phyloP scores from a whole-genome alignment of 768 basidiomycete species.

The Lactifluus pinguis region DNA sequence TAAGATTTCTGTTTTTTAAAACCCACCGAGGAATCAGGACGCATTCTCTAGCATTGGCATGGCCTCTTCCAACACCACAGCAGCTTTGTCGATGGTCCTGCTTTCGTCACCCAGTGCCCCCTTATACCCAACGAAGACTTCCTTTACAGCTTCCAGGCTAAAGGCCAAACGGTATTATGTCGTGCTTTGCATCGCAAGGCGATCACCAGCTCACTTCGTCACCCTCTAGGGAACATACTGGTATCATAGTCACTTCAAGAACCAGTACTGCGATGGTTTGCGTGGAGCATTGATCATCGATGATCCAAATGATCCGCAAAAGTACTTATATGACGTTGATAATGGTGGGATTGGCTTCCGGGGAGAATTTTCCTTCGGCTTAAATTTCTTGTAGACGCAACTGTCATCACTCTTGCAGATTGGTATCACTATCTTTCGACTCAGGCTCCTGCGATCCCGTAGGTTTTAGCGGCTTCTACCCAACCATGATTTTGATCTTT shows the following conservation, averaged over 20 bases:
- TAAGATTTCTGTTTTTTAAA: not conserved
- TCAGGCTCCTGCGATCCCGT: conserved; percentile 18
- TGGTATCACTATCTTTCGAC: conserved; percentile 37
- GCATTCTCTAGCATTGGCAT: conserved; percentile 20
- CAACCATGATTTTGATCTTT: not conserved
- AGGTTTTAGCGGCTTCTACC: not conserved
- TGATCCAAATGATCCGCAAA: conserved; percentile 33
- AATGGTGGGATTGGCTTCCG: conserved; percentile 21
- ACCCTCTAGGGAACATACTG: conserved; percentile 22
- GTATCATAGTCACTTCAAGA: conserved; percentile 24
- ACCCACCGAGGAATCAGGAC: not conserved
- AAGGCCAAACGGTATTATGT: conserved; percentile 6
- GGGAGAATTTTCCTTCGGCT: not conserved
- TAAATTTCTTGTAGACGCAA: conserved; percentile 25
- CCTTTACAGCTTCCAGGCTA: conserved; percentile 11
- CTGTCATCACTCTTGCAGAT: conserved; percentile 42
- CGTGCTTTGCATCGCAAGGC: not conserved
- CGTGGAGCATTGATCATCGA: conserved; percentile 33
- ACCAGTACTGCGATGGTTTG: conserved; percentile 31
- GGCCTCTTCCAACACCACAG: conserved; percentile 19
- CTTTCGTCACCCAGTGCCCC: conserved; percentile 21
- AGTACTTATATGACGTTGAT: conserved; percentile 33
- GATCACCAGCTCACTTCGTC: not conserved
- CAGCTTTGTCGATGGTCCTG: conserved; percentile 13
- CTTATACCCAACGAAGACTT: conserved; percentile 16